Base-by-base conservation (phyloP, 2,329 filamentous ascomycete genomes). In the Pseudogymnoascus sp. region DNA sequence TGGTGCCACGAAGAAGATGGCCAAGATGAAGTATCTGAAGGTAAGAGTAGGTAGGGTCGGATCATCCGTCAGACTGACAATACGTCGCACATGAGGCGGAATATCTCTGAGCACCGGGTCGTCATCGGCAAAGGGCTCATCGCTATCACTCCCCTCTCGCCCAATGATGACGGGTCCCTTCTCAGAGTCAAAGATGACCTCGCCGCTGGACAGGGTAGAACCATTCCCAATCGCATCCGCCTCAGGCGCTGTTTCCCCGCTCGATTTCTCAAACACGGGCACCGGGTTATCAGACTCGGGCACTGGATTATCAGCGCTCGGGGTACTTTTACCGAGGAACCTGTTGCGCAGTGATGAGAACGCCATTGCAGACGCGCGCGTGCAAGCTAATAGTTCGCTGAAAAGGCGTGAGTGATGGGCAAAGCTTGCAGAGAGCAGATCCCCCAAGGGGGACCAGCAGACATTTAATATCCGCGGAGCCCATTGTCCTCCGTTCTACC, bases 21-120 rank as follows among this genome's bases (percentile, higher is more conserved):
- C 77, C 23, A 85, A 73, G 23, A 85, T 60, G 67, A 85, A 83
- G 67, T 84, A 86, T 25, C 83, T 80, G 66, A 86, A 85, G 1
- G 83, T 86, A 22, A 86, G 73, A 11, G 81, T 84, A 0, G 81
- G 80, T 28, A 83, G 73, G 2, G 73, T 78, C 0, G 82, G 77
- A 67, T 86, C 82, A 67, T 86, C 83, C 19, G 79, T 77, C 63
- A 86, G 75, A 67, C 79, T 83, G 66, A 85, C 82, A 42, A 84
- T 76, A 23, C 81, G 78, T 42, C 83, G 80, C 12, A 85, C 83
- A 64, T 82, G 78, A 60, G 76, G 73, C 4, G 82, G 82, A 12
- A 86, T 77, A 60, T 83, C 79, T 58, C 72, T 76, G 58, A 85
- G 75, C 55, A 82, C 77, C 5, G 78, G 77, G 62, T 82, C 77